These are phyloP conservation scores for Drechmeria coniospora DNA, from an alignment of 2,329 filamentous ascomycete species.

Conservation along the genomic window DNA sequence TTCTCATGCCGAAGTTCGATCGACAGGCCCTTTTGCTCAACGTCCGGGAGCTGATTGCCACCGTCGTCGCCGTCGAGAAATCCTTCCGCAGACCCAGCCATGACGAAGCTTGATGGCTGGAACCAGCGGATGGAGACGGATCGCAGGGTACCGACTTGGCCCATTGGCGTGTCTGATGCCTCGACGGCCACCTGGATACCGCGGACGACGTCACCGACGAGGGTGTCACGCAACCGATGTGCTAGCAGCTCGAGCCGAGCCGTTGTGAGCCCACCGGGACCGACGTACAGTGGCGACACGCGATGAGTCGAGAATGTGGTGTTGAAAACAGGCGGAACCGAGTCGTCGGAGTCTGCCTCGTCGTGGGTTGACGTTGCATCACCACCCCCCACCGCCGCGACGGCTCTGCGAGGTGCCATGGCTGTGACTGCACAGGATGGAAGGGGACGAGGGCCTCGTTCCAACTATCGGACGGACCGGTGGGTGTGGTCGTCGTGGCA, in stretches of 20 bases:
- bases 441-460: no score
- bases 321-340: constrained; percentile 34
- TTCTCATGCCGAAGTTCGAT: constrained; percentile 38
- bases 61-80: constrained; percentile 6
- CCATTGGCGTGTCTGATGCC: constrained; percentile 22
- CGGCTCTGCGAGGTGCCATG: no score
- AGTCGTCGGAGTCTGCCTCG: constrained; percentile 6
- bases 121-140: constrained; percentile 34
- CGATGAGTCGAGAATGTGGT: constrained; percentile 43
- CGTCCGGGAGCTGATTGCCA: constrained; percentile 8
- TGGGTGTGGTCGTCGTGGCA: no score
- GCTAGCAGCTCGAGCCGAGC: constrained; percentile 27
- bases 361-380: no score
- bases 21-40: constrained; percentile 20
- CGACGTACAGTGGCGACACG: constrained; percentile 36
- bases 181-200: constrained; percentile 39
- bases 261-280: constrained; percentile 21
- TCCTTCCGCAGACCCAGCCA: constrained; percentile 10
- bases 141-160: constrained; percentile 27
- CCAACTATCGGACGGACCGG: no score
- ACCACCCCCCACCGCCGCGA: no score
- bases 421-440: no score
- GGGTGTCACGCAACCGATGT: constrained; percentile 33
- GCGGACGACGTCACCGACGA: constrained; percentile 44
- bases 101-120: constrained; percentile 14